Evolutionary conservation across 1,284 basidiomycete species (phyloP), one percentile per base, ranked within the genome.

Genomic region (Ustilago xerochloae): DNA sequence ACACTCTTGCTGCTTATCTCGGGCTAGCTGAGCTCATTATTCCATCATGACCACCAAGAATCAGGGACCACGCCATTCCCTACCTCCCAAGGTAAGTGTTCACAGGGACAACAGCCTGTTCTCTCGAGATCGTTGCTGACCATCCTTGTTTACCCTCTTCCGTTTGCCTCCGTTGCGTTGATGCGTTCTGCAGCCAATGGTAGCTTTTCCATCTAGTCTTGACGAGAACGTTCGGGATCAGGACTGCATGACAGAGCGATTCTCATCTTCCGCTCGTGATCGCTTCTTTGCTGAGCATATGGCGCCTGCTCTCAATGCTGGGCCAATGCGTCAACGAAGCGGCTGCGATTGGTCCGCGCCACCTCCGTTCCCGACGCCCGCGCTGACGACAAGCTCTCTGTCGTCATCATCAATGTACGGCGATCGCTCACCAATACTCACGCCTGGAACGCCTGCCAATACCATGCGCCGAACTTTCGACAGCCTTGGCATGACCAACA

Each of bases 51-150:
- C 54, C 49, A 43, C 61, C 30, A 73, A 63, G 51, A 58, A 18
- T 18, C 61, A 60, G 55, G 64, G 50, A 33, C 46, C 61, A n/a
- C 55, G 53, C 53, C 70, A 73, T 50, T 73, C 64, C 30, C 64
- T 73, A 28, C 70, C 70, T 20, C 61, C 70, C 18, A 73, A 73
- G 30, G 70, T 73, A 52, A n/a, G 29, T 32, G 8, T 57, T 28
- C 12, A 22, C 22, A n/a, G 45, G 26, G 6, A 4, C 24, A 5
- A 45, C 13, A 24, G n/a, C 3, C 22, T 6, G 22, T 6, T 13
- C 24, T 45, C 8, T 15, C 22, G 43, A 1, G 48, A 35, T 7
- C n/a, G 22, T 39, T 33, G 18, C 49, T 51, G 35, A 51, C 48
- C 18, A 7, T 18, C 15, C 15, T 20, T 28, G 22, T 22, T 41